Percentiles rank a stretch among this genome's conserved stretches.
Conservation (phyloP, 306 rosid species). For the Medicago lupulina region DNA sequence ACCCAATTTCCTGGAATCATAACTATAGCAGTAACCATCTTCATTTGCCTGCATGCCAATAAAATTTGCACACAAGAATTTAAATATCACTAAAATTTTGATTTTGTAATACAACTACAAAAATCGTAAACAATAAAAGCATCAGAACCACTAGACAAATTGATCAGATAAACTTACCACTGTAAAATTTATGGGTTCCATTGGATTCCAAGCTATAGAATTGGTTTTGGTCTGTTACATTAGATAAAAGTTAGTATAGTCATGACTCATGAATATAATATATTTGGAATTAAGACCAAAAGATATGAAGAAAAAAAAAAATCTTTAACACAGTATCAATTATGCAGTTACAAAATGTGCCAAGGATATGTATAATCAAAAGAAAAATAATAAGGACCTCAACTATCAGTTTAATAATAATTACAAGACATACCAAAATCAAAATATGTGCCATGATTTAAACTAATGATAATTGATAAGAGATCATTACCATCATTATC, state of each 20-base stretch:
- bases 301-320: neutral
- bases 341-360: neutral
- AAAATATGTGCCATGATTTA: constrained; percentile 2
- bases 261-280: constrained; percentile 32
- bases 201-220: constrained; percentile 93
- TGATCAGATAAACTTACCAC: constrained; percentile 65
- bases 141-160: neutral
- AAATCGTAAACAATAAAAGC: neutral
- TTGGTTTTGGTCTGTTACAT: constrained; percentile 80
- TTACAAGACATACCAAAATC: constrained; percentile 24
- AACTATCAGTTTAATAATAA: neutral
- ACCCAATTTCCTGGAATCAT: constrained; percentile 71
- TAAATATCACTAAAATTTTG: neutral
- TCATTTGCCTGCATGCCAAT: constrained; percentile 80
- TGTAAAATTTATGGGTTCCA: constrained; percentile 95
- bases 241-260: constrained; percentile 46
- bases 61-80: constrained; percentile 10
- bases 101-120: constrained; percentile 13
- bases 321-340: neutral
- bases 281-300: constrained; percentile 17
- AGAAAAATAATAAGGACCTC: constrained; percentile 19
- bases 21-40: constrained; percentile 84
- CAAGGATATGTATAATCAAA: no score
- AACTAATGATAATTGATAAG: constrained; percentile 12
- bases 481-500: constrained; percentile 74